A percentile compares a stretch with the other conserved stretches of the same genome.
These are phyloP conservation scores for Metschnikowia henanensis DNA, from an alignment of 805 yeast genomes.

Conservation along the genomic window DNA sequence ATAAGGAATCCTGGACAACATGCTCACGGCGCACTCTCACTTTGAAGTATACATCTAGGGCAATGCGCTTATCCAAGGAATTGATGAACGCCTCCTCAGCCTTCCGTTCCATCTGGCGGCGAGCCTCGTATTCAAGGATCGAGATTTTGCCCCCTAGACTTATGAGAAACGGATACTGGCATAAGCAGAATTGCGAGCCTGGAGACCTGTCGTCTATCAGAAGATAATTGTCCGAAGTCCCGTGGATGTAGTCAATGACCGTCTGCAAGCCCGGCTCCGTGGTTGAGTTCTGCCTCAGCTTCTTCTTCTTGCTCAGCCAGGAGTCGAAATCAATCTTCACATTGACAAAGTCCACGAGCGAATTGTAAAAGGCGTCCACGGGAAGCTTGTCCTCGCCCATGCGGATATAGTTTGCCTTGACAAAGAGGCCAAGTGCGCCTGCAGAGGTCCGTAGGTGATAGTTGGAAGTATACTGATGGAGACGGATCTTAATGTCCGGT, in stretches of 20 bases:
- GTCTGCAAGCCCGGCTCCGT: conserved; percentile 35
- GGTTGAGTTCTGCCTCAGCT: neutral
- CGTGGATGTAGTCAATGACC: conserved; percentile 50
- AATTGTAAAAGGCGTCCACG: conserved; percentile 65
- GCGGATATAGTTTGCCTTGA: conserved; percentile 49
- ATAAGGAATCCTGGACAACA: conserved; percentile 74
- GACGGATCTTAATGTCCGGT: conserved; percentile 37
- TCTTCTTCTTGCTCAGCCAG: conserved; percentile 52
- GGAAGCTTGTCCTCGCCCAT: conserved; percentile 20
- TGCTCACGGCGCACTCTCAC: conserved; percentile 66
- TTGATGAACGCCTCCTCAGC: conserved; percentile 88
- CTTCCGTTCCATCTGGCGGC: conserved; percentile 75
- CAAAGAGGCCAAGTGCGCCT: conserved; percentile 53
- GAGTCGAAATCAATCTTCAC: conserved; percentile 77
- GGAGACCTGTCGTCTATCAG: conserved; percentile 13
- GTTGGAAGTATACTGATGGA: conserved; percentile 69
- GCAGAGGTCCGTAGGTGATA: conserved; percentile 81
- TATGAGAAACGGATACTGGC: conserved; percentile 81
- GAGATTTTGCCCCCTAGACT: conserved; percentile 82
- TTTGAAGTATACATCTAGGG: conserved; percentile 66
- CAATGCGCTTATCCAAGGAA: conserved; percentile 61
- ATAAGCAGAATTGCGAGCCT: conserved; percentile 53
- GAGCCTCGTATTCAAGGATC: conserved; percentile 79
- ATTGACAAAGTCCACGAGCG: conserved; percentile 77
- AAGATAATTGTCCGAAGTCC: conserved; percentile 23